Conservation (phyloP, 352 stramenopile species). For the Globisporangium okanoganense region DNA sequence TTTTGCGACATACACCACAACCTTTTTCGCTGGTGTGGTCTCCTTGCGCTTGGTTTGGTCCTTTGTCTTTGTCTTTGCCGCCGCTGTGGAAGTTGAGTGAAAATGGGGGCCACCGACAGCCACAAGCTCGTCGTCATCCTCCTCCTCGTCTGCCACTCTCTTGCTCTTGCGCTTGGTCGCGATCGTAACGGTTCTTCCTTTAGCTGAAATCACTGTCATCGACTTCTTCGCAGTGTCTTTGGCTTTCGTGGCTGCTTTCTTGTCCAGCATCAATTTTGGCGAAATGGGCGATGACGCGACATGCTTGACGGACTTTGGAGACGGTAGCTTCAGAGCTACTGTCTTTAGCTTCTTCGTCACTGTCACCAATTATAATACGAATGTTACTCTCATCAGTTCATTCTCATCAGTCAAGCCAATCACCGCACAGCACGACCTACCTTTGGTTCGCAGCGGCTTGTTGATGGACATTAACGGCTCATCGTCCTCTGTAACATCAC, state of each 20-base stretch:
- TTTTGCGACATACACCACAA: not conserved
- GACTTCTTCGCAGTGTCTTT: not conserved
- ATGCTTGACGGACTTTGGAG: not conserved
- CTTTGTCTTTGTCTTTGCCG: not conserved
- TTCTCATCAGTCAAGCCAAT: not conserved
- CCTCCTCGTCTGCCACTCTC: not conserved
- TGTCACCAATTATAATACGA: not conserved
- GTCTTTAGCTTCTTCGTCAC: not conserved
- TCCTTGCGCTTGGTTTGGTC: not conserved
- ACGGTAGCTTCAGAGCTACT: not conserved
- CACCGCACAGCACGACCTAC: not conserved
- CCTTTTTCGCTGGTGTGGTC: not conserved
- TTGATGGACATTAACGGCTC: not conserved
- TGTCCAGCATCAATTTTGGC: not conserved
- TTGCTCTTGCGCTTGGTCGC: not conserved
- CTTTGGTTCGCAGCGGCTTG: slow-evolving; percentile 1
- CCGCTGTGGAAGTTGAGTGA: not conserved
- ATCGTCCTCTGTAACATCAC: not conserved
- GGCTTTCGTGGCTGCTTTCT: not conserved
- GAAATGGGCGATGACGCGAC: not conserved
- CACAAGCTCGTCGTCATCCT: not conserved
- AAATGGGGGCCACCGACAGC: not conserved
- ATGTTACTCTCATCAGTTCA: not conserved
- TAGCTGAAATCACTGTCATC: not conserved
- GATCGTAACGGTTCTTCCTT: not conserved